These are phyloP conservation scores for Phytophthora syringae DNA, from an alignment of 352 stramenopile species.

Conservation along the genomic window DNA sequence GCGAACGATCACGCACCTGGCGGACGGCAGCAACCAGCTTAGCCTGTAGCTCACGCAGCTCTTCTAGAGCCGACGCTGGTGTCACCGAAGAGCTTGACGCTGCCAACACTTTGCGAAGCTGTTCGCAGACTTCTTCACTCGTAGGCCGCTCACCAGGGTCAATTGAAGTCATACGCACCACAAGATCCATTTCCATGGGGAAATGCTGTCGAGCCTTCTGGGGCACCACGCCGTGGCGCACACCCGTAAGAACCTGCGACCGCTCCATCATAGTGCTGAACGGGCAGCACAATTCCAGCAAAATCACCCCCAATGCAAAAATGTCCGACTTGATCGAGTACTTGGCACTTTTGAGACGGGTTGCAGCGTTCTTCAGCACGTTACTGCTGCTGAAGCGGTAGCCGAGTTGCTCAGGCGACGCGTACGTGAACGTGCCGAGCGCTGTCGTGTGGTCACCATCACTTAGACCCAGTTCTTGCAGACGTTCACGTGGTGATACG, in stretches of 20 bases:
- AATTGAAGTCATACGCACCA: slow-evolving; percentile 79
- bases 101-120: slow-evolving; percentile 55
- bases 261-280: slow-evolving; percentile 90
- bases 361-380: slow-evolving; percentile 44
- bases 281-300: slow-evolving; percentile 84
- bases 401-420: slow-evolving; percentile 86
- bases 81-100: slow-evolving; percentile 38
- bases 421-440: slow-evolving; percentile 85
- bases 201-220: slow-evolving; percentile 67
- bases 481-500: slow-evolving; percentile 25
- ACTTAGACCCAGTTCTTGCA: slow-evolving; percentile 30
- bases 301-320: slow-evolving; percentile 83
- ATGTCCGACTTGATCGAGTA: slow-evolving; percentile 89
- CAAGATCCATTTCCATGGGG: slow-evolving; percentile 73
- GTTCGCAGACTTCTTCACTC: slow-evolving; percentile 65
- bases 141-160: slow-evolving; percentile 70
- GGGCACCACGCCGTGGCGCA: slow-evolving; percentile 82
- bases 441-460: slow-evolving; percentile 77
- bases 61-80: slow-evolving; percentile 59
- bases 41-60: slow-evolving; percentile 66
- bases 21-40: slow-evolving; percentile 63
- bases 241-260: slow-evolving; percentile 79
- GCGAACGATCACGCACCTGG: slow-evolving; percentile 64
- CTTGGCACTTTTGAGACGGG: slow-evolving; percentile 71
- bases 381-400: slow-evolving; percentile 57